phyloP scores from a whole-genome alignment of 129 eudicot species.

The Chrysanthemum seticuspe region DNA sequence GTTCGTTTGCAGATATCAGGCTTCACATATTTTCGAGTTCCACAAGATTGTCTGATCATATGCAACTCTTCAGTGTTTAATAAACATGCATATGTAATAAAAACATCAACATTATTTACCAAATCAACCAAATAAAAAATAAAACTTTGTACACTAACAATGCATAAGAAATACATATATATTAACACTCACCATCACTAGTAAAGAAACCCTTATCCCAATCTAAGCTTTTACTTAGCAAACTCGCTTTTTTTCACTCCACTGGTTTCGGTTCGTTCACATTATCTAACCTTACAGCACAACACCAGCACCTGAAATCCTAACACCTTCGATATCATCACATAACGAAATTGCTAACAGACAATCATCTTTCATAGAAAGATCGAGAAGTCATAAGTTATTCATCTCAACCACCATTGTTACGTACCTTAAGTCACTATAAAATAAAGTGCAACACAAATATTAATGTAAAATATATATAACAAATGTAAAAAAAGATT shows the following conservation, averaged over 20 bases:
- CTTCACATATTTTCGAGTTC: neutral
- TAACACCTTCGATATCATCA: neutral
- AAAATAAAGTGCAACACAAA: too few species aligned
- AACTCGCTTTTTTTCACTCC: neutral
- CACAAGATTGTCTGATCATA: neutral
- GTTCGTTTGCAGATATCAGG: too few species aligned
- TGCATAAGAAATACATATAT: too few species aligned
- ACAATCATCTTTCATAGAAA: conserved; percentile 2
- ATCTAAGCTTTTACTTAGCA: neutral
- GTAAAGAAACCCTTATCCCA: neutral
- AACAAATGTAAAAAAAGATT: too few species aligned
- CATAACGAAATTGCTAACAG: neutral
- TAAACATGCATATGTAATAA: neutral
- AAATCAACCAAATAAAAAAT: neutral
- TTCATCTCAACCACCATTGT: conserved; percentile 1
- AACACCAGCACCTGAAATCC: neutral
- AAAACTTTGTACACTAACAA: neutral
- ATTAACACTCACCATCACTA: neutral
- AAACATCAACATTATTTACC: neutral
- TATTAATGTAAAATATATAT: too few species aligned
- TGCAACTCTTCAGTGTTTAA: neutral
- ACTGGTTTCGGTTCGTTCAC: neutral
- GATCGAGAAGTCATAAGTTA: neutral
- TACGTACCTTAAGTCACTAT: neutral
- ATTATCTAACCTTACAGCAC: neutral